Base-by-base conservation (phyloP, 1,284 basidiomycete genomes). In the Stygiomarasmius scandens region DNA sequence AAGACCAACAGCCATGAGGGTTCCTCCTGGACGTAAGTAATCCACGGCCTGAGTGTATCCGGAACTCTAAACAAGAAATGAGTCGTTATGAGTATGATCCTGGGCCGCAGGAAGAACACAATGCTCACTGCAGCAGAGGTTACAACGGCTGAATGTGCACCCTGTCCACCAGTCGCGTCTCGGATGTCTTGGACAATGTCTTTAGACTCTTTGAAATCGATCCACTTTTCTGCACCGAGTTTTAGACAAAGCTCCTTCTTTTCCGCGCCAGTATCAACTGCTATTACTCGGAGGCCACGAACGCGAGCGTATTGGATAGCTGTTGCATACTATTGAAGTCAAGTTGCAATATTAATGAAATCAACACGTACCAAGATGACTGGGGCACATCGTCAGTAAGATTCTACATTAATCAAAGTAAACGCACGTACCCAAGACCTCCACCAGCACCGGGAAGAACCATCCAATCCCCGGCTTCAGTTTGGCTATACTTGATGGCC, bases 401-500 rank as follows among this genome's bases (percentile, higher is more conserved):
- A n/a, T n/a, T n/a, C n/a, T n/a, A n/a, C n/a, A n/a, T n/a, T n/a
- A n/a, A n/a, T n/a, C n/a, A n/a, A n/a, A n/a, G n/a, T n/a, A n/a
- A n/a, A n/a, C n/a, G n/a, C n/a, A n/a, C n/a, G n/a, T n/a, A n/a
- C 1, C 87, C 87, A 20, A 90, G 81, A 38, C 91, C 83, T 64
- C 86, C 88, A 14, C 91, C 90, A 9, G 90, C 90, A 43, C 90
- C 92, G 23, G 88, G 89, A 61, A 96, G 80, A 51, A 87, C 89
- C 63, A 95, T 80, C 85, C 87, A 93, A 61, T 96, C 85, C 52
- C 92, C 90, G 16, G 87, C 81, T 27, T 74, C 77, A 16, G 84
- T 79, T 53, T 82, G 74, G 56, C 85, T 84, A 71, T 91, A 82
- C 71, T 93, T 93, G 67, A 96, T 77, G 0, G 92, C 94, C 65